Base-by-base conservation (phyloP, 352 stramenopile genomes). In the Pythium folliculosum region DNA sequence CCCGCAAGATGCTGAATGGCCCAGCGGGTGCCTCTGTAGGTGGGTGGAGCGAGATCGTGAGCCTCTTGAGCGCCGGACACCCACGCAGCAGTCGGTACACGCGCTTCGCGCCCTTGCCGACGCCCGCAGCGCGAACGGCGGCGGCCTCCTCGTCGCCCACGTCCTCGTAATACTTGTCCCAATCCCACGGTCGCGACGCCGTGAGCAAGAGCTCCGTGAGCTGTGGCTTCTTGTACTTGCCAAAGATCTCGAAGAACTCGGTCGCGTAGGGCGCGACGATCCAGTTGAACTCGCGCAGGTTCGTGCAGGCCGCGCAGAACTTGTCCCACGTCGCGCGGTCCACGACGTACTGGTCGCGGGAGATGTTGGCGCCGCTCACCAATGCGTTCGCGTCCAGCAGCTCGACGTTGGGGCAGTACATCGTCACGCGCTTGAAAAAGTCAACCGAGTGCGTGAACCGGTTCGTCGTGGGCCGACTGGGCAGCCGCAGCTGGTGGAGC, bases 191-290 rank as follows among this genome's bases (percentile, higher is more conserved):
- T 21, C 38, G 38, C 9, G 52, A 7, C 5, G 54, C 53, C 13
- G 51, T 47, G 13, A 67, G 27, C 27, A 43, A 23, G 25, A 69
- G 44, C 40, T 62, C 32, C 13, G 43, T 62, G 30, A 69, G 62
- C 45, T 50, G 43, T 2, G 62, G 62, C 37, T 69, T 69, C 9
- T 4, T 9, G 45, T 63, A 49, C n/a, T 55, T 62, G 5, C 62
- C 62, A 25, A 63, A 69, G 19, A 69, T 69, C 60, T 58, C 17
- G 35, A 66, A 66, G 48, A 66, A 66, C 14, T 48, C 37, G 35
- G 47, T 59, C 19, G 60, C 35, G 32, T 52, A 59, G 21, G 60
- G 60, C n/a, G 21, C 40, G 14, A 56, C 23, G 19, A 32, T 25
- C 61, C 61, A 62, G 52, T 68, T 35, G 30, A 61, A 62, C 21